phyloP scores from a whole-genome alignment of 2,329 filamentous ascomycete genomes.

The Chaetomiaceae sp. region DNA sequence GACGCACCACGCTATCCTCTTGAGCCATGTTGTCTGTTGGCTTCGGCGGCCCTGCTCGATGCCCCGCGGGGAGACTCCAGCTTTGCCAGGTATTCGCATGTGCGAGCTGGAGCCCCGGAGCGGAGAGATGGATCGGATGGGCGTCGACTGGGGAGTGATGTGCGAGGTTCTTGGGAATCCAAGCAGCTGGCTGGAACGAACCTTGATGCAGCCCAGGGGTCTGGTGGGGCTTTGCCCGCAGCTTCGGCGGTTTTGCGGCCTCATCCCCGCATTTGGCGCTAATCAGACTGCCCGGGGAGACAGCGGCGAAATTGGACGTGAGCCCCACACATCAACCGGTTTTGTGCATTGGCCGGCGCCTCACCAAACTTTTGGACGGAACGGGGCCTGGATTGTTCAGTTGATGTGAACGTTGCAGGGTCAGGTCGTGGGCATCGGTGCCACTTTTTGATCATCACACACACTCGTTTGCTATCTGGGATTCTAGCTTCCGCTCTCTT shows the following conservation, averaged over 20 bases:
- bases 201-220: too few species aligned
- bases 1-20: too few species aligned
- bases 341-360: slow-evolving; percentile 17
- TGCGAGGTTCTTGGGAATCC: too few species aligned
- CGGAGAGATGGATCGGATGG: neutral
- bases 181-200: too few species aligned
- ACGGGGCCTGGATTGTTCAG: neutral
- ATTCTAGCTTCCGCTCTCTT: neutral
- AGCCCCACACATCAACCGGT: slow-evolving; percentile 22
- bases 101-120: neutral
- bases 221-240: slow-evolving; percentile 1
- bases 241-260: slow-evolving; percentile 4
- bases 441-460: slow-evolving; percentile 3
- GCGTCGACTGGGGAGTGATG: too few species aligned
- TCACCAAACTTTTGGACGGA: neutral
- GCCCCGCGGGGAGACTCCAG: neutral
- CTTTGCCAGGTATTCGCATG: neutral
- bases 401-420: neutral
- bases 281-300: slow-evolving; percentile 24
- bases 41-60: neutral
- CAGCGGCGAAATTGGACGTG: slow-evolving; percentile 30
- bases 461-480: neutral
- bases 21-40: slow-evolving; percentile 4
- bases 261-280: slow-evolving; percentile 12
- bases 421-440: neutral